These are phyloP conservation scores for Casuarina glauca DNA, from an alignment of 306 rosid genomes.

Conservation along the genomic window DNA sequence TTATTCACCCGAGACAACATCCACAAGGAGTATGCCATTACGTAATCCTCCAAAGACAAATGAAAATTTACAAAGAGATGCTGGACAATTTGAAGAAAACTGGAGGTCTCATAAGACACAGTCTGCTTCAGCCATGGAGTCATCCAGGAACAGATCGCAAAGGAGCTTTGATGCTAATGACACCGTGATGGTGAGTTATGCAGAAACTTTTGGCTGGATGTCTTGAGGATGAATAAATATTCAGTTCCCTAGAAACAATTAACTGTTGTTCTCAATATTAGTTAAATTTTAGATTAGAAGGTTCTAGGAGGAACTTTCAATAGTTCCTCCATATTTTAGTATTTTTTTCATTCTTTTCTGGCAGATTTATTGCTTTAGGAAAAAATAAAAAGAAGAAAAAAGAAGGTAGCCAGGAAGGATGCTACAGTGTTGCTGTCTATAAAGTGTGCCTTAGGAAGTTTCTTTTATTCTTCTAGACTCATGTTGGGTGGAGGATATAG, in stretches of 20 bases:
- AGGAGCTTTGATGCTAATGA: conserved; percentile 74
- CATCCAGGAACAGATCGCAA: conserved; percentile 50
- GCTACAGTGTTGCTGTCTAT: neutral
- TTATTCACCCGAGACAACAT: conserved; percentile 49
- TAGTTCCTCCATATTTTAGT: neutral
- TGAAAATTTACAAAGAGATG: conserved; percentile 51
- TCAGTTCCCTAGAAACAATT: neutral
- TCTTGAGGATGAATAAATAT: neutral
- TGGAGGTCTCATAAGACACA: conserved; percentile 54
- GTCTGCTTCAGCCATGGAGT: conserved; percentile 52
- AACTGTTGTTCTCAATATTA: neutral
- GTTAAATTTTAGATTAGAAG: neutral
- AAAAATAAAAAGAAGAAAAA: neutral
- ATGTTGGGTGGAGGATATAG: neutral
- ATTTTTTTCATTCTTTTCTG: neutral
- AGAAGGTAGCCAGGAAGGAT: neutral
- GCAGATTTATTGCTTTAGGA: neutral
- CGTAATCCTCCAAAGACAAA: conserved; percentile 28
- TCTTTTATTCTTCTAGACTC: neutral
- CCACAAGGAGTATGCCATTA: conserved; percentile 34
- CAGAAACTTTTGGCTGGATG: neutral
- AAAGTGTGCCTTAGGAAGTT: neutral
- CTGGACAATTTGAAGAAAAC: conserved; percentile 53
- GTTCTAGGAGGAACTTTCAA: neutral
- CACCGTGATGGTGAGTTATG: conserved; percentile 51